Conservation (phyloP, 2,329 filamentous ascomycete genomes). For the Cladophialophora exuberans region DNA sequence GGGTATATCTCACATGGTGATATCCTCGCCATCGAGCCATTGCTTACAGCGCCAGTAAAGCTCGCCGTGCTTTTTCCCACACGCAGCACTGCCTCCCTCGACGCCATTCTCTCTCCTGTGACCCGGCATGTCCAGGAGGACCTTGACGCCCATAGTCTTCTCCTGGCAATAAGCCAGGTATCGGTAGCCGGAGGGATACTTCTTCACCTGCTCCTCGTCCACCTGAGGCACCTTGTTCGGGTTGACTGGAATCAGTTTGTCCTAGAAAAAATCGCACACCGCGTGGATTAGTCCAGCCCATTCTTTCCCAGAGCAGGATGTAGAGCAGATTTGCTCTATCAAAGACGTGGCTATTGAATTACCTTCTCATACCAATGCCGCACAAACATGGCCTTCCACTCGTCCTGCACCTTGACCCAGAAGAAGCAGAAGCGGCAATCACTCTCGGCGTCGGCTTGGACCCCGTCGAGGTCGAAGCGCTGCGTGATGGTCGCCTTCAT, state of each 20-base stretch:
- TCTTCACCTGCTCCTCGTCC: slow-evolving; percentile 44
- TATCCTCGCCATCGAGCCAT: slow-evolving; percentile 48
- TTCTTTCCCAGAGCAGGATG: no score
- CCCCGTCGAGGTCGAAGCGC: slow-evolving; percentile 44
- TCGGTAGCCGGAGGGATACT: slow-evolving; percentile 50
- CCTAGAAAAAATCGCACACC: slow-evolving; percentile 31
- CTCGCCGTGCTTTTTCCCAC: slow-evolving; percentile 50
- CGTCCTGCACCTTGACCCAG: slow-evolving; percentile 22
- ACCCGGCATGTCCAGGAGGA: slow-evolving; percentile 48
- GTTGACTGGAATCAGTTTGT: slow-evolving; percentile 53
- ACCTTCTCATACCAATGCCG: slow-evolving; percentile 57
- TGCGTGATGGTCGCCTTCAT: slow-evolving; percentile 61
- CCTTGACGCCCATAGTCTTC: slow-evolving; percentile 49
- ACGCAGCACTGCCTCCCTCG: slow-evolving; percentile 31
- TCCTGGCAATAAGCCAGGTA: slow-evolving; percentile 52
- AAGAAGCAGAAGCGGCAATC: slow-evolving; percentile 33
- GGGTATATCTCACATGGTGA: no score
- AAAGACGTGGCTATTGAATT: neutral
- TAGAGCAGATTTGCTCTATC: neutral
- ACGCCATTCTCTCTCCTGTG: slow-evolving; percentile 25
- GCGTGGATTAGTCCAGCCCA: neutral
- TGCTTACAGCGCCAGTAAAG: slow-evolving; percentile 49
- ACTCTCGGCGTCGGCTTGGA: slow-evolving; percentile 30
- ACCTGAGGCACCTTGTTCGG: slow-evolving; percentile 47
- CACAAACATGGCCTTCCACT: slow-evolving; percentile 41